Evolutionary conservation across 140 eudicot genomes (phyloP), one percentile per base, ranked within the genome.

Genomic region (Cichorium intybus): DNA sequence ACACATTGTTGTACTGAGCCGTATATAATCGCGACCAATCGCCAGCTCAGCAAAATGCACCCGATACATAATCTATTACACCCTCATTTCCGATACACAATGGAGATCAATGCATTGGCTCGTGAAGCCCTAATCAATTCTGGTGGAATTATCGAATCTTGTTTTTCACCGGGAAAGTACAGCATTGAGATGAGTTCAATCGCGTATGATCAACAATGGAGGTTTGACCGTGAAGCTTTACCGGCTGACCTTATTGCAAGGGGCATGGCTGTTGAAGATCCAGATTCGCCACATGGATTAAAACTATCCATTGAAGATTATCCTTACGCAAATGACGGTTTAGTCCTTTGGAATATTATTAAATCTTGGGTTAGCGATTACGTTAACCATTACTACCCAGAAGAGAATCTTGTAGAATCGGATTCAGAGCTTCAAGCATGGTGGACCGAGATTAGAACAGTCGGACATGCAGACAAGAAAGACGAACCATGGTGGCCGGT

Each of bases 1-100:
- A 81, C 96, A 55, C 96, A 87, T 33, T 79, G 85, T 62, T 78
- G 78, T 26, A 74, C 85, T 0, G 96, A 87, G 76, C 96, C 96
- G 7, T 84, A 81, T 61, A 84, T 87, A 53, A 82, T 87, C 29
- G 88, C 93, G 3, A 78, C 89, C 1, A 79, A 81, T 49, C 79
- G 96, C 6, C 86, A 84, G 16, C 76, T 87, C 37, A 84, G 95
- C 59, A 73, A 37, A 24, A 77, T 81, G 84, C 95, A 87, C 73
- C 95, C 95, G 1, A 77, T 87, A 51, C 73, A 87, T 60, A 76
- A 78, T 23, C 63, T 87, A 27, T 69, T 87, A 37, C 77, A 78
- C 53, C 95, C 95, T 60, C 84, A 87, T 62, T 84, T 83, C 66
- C 82, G 84, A 24, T 86, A 84, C 78, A 87, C 92, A 0, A 79